Evolutionary conservation across 176 grass and related monocot genomes (phyloP).

Genomic region (Dactylis glomerata): DNA sequence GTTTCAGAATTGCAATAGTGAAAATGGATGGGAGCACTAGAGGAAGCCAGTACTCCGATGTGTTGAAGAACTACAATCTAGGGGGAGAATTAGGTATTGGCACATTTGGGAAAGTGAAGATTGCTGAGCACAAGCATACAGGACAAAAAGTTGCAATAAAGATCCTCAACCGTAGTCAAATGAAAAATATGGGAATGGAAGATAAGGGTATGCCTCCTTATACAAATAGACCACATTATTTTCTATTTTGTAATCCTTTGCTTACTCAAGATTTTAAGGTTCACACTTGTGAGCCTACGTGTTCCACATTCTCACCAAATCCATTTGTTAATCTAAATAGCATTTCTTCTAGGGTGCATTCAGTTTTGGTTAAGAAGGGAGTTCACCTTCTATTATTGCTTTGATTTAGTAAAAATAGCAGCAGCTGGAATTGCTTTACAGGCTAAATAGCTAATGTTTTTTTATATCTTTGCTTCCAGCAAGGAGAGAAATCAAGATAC

Average conservation of each 20-base stretch:
- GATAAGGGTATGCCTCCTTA: conserved; percentile 62
- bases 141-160: conserved; percentile 86
- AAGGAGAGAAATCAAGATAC: conserved; percentile 90
- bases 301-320: neutral
- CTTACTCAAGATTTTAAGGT: neutral
- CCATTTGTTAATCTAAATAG: neutral
- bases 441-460: conserved; percentile 5
- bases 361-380: neutral
- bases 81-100: conserved; percentile 88
- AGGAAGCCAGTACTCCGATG: conserved; percentile 50
- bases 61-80: conserved; percentile 70
- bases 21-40: conserved; percentile 70
- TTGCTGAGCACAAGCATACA: conserved; percentile 85
- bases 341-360: neutral
- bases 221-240: neutral
- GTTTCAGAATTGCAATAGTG: conserved; percentile 22
- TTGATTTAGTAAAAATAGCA: conserved; percentile 11
- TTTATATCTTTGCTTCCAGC: conserved; percentile 44
- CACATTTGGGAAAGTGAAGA: conserved; percentile 88
- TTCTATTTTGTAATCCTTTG: neutral
- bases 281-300: conserved; percentile 3
- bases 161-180: conserved; percentile 71
- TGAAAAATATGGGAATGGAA: conserved; percentile 89
- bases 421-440: neutral
- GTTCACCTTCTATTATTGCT: conserved; percentile 2